These are phyloP conservation scores for Annona squamosa DNA, from an alignment of 164 flowering plant genomes.

Conservation along the genomic window DNA sequence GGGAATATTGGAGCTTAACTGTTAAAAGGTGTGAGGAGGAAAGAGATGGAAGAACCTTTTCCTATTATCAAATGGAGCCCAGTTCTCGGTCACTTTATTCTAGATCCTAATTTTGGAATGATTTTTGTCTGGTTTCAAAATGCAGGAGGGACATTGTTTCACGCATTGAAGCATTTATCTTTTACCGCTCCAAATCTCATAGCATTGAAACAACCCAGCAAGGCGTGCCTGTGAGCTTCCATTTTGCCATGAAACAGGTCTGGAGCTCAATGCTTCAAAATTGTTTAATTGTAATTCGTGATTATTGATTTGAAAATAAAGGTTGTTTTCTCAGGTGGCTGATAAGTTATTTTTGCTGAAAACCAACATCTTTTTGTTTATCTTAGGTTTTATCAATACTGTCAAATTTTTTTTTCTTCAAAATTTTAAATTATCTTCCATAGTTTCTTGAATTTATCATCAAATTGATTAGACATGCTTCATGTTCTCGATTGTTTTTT, in stretches of 20 bases:
- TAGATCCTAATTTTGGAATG: not conserved
- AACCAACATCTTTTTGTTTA: too few relatives aligned
- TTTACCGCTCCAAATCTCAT: slow-evolving; percentile 40
- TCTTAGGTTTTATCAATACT: too few relatives aligned
- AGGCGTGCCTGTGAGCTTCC: slow-evolving; percentile 41
- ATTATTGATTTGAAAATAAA: not conserved
- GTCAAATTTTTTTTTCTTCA: too few relatives aligned
- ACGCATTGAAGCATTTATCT: slow-evolving; percentile 51
- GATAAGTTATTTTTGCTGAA: too few relatives aligned
- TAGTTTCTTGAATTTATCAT: too few relatives aligned
- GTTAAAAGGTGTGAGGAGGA: too few relatives aligned
- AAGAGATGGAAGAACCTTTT: too few relatives aligned
- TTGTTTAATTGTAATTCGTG: not conserved
- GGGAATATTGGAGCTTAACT: not conserved
- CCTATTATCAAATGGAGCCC: too few relatives aligned
- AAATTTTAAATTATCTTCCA: too few relatives aligned
- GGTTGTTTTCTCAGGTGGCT: not conserved
- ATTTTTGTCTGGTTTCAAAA: slow-evolving; percentile 7
- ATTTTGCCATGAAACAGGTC: slow-evolving; percentile 58
- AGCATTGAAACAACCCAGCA: slow-evolving; percentile 22
- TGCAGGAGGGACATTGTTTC: slow-evolving; percentile 71
- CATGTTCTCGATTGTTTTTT: too few relatives aligned
- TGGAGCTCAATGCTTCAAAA: not conserved
- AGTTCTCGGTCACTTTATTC: too few relatives aligned
- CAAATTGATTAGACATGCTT: too few relatives aligned